Evolutionary conservation across 306 rosid genomes (phyloP).

Genomic region (Lathyrus sativus): DNA sequence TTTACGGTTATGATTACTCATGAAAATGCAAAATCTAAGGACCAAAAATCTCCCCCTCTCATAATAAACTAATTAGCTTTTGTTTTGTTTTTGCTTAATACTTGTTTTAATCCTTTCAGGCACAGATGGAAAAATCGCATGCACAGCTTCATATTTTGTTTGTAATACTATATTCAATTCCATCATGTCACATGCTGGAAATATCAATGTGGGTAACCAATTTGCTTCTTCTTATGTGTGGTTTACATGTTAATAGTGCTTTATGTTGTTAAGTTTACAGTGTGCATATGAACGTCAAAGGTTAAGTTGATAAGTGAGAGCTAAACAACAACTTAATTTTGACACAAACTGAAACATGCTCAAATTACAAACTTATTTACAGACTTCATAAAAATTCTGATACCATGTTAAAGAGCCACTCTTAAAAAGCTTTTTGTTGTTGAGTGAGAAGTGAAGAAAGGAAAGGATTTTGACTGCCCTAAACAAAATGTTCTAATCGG

Average conservation of each 20-base stretch:
- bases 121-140: slow-evolving; percentile 79
- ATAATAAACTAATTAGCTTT: background rate
- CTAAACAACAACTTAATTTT: slow-evolving; percentile 12
- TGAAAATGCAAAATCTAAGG: slow-evolving; percentile 2
- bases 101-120: slow-evolving; percentile 57
- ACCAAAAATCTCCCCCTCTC: slow-evolving; percentile 6
- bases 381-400: background rate
- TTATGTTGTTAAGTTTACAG: slow-evolving; percentile 19
- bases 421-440: slow-evolving; percentile 21
- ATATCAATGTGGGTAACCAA: slow-evolving; percentile 63
- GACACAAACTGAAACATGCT: slow-evolving; percentile 10
- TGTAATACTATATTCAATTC: slow-evolving; percentile 79
- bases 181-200: slow-evolving; percentile 73
- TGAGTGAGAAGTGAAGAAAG: slow-evolving; percentile 10
- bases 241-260: slow-evolving; percentile 27
- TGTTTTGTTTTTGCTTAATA: slow-evolving; percentile 29
- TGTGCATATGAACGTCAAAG: slow-evolving; percentile 14
- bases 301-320: background rate
- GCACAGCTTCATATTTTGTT: slow-evolving; percentile 75
- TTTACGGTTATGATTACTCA: slow-evolving; percentile 14
- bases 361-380: slow-evolving; percentile 14
- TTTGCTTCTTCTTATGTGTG: slow-evolving; percentile 34
- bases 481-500: slow-evolving; percentile 15
- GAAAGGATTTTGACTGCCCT: slow-evolving; percentile 21
- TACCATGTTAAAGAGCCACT: slow-evolving; percentile 21